These are phyloP conservation scores for Logfia minima DNA, from an alignment of 129 eudicot species.

Conservation along the genomic window DNA sequence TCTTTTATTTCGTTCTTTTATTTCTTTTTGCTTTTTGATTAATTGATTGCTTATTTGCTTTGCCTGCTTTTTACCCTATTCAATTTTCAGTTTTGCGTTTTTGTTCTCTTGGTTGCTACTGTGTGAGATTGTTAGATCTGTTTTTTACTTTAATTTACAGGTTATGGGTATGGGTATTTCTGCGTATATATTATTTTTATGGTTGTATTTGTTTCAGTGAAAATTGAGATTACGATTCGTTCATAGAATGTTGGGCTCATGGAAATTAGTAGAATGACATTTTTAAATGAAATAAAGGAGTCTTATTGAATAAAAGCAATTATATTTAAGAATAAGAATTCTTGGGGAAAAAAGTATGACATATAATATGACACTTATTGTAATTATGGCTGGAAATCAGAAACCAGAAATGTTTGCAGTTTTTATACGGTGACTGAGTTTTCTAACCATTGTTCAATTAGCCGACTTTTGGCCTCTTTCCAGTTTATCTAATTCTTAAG, in stretches of 20 bases:
- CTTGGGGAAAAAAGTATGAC: no score
- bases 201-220: background rate
- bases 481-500: background rate
- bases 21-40: background rate
- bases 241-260: background rate
- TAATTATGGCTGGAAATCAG: background rate
- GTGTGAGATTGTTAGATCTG: background rate
- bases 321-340: slow-evolving; percentile 5
- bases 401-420: background rate
- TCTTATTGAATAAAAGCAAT: background rate
- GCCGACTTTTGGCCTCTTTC: background rate
- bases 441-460: background rate
- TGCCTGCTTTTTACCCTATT: background rate
- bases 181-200: background rate
- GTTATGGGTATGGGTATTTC: background rate
- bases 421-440: background rate
- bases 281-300: background rate
- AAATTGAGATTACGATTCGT: background rate
- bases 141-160: background rate
- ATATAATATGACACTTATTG: background rate
- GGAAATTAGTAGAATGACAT: background rate
- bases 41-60: slow-evolving; percentile 14
- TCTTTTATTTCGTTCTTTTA: background rate
- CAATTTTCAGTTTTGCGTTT: background rate
- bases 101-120: background rate